Conservation (phyloP, 176 grass and related monocot genomes). For the Carex parvula region DNA sequence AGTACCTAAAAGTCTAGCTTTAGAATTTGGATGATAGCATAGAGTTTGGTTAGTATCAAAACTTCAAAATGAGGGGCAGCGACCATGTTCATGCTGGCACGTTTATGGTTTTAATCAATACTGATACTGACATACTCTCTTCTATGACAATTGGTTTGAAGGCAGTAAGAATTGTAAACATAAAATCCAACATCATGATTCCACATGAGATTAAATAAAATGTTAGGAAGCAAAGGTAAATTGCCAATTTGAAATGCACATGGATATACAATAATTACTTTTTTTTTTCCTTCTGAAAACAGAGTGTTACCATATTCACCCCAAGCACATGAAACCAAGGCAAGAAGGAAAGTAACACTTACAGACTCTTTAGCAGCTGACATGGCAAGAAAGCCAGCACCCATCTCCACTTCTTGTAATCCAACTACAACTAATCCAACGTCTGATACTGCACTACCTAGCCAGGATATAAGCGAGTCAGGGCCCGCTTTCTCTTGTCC, state of each 20-base stretch:
- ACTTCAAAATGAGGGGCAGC: not conserved
- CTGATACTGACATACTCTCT: not conserved
- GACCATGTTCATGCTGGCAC: not conserved
- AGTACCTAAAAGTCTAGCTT: not conserved
- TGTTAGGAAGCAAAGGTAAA: not conserved
- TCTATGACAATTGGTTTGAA: not conserved
- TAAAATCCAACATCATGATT: slow-evolving; percentile 7
- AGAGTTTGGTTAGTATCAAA: not conserved
- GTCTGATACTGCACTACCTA: slow-evolving; percentile 75
- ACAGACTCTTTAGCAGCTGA: slow-evolving; percentile 99
- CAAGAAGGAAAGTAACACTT: slow-evolving; percentile 19
- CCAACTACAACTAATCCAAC: slow-evolving; percentile 88
- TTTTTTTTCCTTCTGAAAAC: not conserved
- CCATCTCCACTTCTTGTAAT: slow-evolving; percentile 99
- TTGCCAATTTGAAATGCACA: not conserved
- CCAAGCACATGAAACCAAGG: not conserved
- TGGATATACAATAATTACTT: not conserved
- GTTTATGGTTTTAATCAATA: not conserved
- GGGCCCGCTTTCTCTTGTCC: slow-evolving; percentile 81
- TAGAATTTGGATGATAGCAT: not conserved
- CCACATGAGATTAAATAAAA: slow-evolving; percentile 1
- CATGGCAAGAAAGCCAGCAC: slow-evolving; percentile 95
- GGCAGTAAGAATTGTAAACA: not conserved
- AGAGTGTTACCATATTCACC: not conserved
- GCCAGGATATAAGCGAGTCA: slow-evolving; percentile 75